Conservation (phyloP, 2,329 filamentous ascomycete species). For the Fusarium caatingaense region DNA sequence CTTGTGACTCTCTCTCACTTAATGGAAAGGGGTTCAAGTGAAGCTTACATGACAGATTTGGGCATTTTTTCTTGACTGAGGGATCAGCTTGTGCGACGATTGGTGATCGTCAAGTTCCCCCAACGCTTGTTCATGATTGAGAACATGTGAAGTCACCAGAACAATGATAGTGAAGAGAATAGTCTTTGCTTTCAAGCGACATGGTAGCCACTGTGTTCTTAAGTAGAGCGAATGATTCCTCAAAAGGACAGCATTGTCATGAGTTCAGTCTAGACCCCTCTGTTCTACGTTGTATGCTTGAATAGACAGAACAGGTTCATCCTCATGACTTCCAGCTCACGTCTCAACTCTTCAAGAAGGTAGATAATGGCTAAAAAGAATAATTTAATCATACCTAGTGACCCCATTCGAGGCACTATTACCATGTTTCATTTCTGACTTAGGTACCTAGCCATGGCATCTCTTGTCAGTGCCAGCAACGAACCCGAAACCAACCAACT, state of each 20-base stretch:
- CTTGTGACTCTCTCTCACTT: conserved; percentile 8
- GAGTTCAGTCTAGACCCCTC: too few relatives aligned
- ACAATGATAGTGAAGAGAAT: not conserved
- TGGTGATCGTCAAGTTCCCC: not conserved
- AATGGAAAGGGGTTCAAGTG: not conserved
- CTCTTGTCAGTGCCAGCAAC: not conserved
- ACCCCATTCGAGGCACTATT: too few relatives aligned
- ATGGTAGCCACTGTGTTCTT: not conserved
- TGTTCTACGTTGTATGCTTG: not conserved
- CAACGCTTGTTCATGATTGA: not conserved
- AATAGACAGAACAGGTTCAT: not conserved
- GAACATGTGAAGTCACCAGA: not conserved
- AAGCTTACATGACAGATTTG: not conserved
- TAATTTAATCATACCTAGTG: too few relatives aligned
- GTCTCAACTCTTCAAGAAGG: not conserved
- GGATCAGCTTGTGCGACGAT: not conserved
- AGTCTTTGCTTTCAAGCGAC: not conserved
- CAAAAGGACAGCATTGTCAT: not conserved
- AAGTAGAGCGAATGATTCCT: not conserved
- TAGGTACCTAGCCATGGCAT: not conserved
- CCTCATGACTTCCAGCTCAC: not conserved
- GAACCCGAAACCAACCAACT: not conserved
- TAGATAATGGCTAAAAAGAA: too few relatives aligned
- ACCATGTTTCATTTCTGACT: not conserved
- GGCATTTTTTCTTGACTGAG: not conserved